phyloP scores from a whole-genome alignment of 2,329 filamentous ascomycete genomes.

The Seiridium cupressi region DNA sequence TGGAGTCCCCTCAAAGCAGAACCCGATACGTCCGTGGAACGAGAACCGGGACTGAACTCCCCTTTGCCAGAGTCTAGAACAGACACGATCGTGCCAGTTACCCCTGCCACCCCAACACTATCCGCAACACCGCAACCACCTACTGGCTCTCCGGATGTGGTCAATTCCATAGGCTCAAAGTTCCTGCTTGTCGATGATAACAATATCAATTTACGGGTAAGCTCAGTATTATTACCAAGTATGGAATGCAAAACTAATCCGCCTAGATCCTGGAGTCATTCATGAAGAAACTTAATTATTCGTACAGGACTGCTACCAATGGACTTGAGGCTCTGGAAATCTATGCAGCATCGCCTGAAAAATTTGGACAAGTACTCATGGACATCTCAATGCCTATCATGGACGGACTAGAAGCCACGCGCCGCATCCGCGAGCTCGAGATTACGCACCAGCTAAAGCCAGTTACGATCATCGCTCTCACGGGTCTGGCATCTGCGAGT shows the following conservation, averaged over 20 bases:
- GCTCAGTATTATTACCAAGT: neutral
- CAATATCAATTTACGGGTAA: slow-evolving; percentile 32
- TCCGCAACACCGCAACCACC: neutral
- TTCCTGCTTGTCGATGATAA: slow-evolving; percentile 41
- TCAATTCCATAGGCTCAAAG: neutral
- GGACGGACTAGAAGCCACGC: slow-evolving; percentile 37
- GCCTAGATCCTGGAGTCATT: slow-evolving; percentile 27
- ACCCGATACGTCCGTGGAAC: neutral
- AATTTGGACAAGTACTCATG: slow-evolving; percentile 13
- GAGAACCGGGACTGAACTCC: neutral
- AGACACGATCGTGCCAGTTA: neutral
- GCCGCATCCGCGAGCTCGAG: slow-evolving; percentile 39
- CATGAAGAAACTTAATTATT: slow-evolving; percentile 28
- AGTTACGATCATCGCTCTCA: slow-evolving; percentile 42
- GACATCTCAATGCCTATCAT: slow-evolving; percentile 44
- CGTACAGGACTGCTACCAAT: slow-evolving; percentile 30
- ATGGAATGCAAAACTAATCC: neutral
- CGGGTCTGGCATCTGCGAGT: slow-evolving; percentile 40
- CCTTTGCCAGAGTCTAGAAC: neutral
- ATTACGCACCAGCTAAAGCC: slow-evolving; percentile 31
- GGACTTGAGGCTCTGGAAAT: slow-evolving; percentile 35
- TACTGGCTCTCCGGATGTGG: neutral
- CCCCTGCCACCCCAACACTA: neutral
- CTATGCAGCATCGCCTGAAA: slow-evolving; percentile 22
- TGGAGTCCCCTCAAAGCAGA: neutral